These are phyloP conservation scores for Dendrostoma leiphaemia DNA, from an alignment of 2,329 filamentous ascomycete species.

Conservation along the genomic window DNA sequence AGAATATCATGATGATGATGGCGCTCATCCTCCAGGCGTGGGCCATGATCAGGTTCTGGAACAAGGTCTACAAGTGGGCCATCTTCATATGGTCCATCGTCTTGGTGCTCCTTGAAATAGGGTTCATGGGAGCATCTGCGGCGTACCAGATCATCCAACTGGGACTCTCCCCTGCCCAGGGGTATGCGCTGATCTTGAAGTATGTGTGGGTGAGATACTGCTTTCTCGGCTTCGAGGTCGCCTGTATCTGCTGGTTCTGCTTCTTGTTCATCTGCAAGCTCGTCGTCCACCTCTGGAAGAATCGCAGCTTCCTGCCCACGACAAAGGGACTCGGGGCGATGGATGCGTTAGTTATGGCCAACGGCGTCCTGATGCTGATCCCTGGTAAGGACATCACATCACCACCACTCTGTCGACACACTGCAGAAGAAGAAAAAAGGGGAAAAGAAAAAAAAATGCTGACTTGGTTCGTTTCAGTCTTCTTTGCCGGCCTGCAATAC, in stretches of 20 bases:
- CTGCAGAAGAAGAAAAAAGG: too few species aligned
- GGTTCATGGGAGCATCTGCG: slow-evolving; percentile 32
- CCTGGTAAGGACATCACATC: slow-evolving; percentile 42
- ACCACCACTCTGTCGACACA: neutral
- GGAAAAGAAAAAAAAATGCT: too few species aligned
- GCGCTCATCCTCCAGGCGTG: slow-evolving; percentile 53
- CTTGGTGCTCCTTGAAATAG: slow-evolving; percentile 29
- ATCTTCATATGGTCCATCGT: slow-evolving; percentile 30
- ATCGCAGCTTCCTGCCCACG: slow-evolving; percentile 45
- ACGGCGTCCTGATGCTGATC: slow-evolving; percentile 54
- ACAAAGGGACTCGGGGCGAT: slow-evolving; percentile 44
- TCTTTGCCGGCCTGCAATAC: slow-evolving; percentile 50
- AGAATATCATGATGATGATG: slow-evolving; percentile 43
- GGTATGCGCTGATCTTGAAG: neutral
- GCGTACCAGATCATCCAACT: slow-evolving; percentile 35
- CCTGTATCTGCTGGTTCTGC: slow-evolving; percentile 47
- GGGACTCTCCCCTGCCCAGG: slow-evolving; percentile 19
- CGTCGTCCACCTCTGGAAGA: slow-evolving; percentile 44
- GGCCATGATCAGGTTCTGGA: slow-evolving; percentile 51
- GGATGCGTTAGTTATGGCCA: slow-evolving; percentile 55
- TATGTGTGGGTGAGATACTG: slow-evolving; percentile 38
- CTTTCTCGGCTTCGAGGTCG: slow-evolving; percentile 30
- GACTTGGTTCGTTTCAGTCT: slow-evolving; percentile 34
- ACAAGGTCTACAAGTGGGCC: slow-evolving; percentile 29
- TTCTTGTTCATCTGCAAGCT: slow-evolving; percentile 54